Evolutionary conservation across 352 stramenopile species (phyloP).

Genomic region (Phytophthora citricola): DNA sequence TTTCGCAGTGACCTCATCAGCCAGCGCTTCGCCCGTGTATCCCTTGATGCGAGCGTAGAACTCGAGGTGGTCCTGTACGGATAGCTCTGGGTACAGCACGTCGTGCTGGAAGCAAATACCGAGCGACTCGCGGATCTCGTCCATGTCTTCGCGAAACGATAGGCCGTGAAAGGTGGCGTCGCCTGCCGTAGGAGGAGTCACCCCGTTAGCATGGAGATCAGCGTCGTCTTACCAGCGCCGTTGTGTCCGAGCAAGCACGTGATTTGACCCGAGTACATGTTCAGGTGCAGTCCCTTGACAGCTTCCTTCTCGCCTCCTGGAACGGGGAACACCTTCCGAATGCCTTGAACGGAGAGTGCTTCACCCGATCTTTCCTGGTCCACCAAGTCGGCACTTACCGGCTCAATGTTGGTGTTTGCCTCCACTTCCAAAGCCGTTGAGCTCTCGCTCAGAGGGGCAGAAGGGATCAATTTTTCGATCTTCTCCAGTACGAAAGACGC

Average conservation of each 20-base stretch:
- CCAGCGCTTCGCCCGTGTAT: conserved; percentile 44
- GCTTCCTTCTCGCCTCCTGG: conserved; percentile 85
- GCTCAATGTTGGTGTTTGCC: conserved; percentile 58
- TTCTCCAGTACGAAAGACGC: conserved; percentile 75
- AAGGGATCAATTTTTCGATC: conserved; percentile 61
- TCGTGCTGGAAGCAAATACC: conserved; percentile 86
- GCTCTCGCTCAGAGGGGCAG: conserved; percentile 46
- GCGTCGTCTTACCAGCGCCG: conserved; percentile 93
- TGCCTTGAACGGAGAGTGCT: conserved; percentile 54
- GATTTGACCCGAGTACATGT: conserved; percentile 79
- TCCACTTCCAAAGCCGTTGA: conserved; percentile 33
- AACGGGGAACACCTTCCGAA: conserved; percentile 83
- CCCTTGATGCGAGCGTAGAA: conserved; percentile 75
- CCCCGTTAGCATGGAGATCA: conserved; percentile 88
- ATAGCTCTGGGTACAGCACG: conserved; percentile 80
- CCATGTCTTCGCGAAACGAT: conserved; percentile 73
- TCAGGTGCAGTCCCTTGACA: conserved; percentile 85
- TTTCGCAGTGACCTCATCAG: conserved; percentile 40
- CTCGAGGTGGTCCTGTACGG: conserved; percentile 72
- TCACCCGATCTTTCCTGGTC: conserved; percentile 62
- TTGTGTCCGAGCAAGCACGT: conserved; percentile 94
- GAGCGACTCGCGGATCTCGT: conserved; percentile 62
- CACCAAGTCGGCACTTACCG: conserved; percentile 43
- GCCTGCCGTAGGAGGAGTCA: conserved; percentile 52
- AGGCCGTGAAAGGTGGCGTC: conserved; percentile 54